phyloP scores from a whole-genome alignment of 257 asterid species.

The Cynanchum wilfordii region DNA sequence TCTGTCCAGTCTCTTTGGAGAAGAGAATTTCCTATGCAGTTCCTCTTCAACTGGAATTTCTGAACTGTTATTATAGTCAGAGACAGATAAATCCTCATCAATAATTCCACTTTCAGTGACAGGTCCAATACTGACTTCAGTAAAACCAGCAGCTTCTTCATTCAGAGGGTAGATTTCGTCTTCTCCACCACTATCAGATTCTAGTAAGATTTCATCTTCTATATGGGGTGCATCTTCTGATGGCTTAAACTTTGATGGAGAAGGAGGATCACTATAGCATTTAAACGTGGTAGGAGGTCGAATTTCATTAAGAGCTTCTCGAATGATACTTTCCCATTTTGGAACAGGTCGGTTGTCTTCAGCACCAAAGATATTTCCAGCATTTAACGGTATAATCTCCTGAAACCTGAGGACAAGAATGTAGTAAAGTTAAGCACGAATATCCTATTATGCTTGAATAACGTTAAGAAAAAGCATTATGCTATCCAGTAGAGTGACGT shows the following conservation, averaged over 20 bases:
- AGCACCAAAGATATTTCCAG: slow-evolving; percentile 90
- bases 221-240: slow-evolving; percentile 53
- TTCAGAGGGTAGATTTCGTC: slow-evolving; percentile 64
- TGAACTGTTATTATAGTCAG: slow-evolving; percentile 14
- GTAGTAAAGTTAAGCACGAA: background rate
- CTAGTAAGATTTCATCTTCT: slow-evolving; percentile 60
- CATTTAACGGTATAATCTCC: slow-evolving; percentile 93
- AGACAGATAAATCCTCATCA: slow-evolving; percentile 22
- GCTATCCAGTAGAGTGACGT: background rate
- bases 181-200: slow-evolving; percentile 72
- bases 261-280: slow-evolving; percentile 79
- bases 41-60: slow-evolving; percentile 25
- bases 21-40: slow-evolving; percentile 40
- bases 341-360: slow-evolving; percentile 82
- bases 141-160: slow-evolving; percentile 42
- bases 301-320: slow-evolving; percentile 67
- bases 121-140: slow-evolving; percentile 26
- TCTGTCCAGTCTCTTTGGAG: slow-evolving; percentile 44
- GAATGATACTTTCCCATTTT: slow-evolving; percentile 86
- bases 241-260: slow-evolving; percentile 85
- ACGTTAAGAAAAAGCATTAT: background rate
- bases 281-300: slow-evolving; percentile 54
- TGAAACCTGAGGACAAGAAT: slow-evolving; percentile 55
- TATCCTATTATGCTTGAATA: background rate
- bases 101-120: slow-evolving; percentile 10